Base-by-base conservation (phyloP, 352 stramenopile species). In the Thalassiosira hispida region DNA sequence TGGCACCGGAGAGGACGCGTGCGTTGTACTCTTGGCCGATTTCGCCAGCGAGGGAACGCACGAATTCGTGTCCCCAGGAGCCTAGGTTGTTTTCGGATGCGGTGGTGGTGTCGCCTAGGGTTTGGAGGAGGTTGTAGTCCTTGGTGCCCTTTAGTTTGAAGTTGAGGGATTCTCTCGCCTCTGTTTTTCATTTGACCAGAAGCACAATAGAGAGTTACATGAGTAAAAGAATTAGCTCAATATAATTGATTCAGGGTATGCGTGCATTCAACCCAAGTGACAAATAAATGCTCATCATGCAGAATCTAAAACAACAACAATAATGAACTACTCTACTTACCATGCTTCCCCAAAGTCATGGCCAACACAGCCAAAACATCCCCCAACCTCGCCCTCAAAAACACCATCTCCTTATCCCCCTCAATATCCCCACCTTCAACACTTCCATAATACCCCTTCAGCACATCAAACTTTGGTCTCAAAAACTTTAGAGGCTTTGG, bases 401-500 rank as follows among this genome's bases (percentile, higher is more conserved):
- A 85, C 44, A 93, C 29, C 27, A 87, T 87, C 77, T 97, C 94
- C 52, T 92, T 94, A 14, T 95, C 90, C 9, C 90, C 85, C 9
- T 47, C 64, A 35, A 72, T 74, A 0, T 56, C 52, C 14, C 74
- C 64, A 2, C 60, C 70, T 44, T 70, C 49, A 46, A 92, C 68
- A 52, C 63, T 76, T 14, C 63, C 81, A 75, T 96, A 93, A 66
- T 94, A 79, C 0, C 80, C 83, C 89, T 98, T 99, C 12, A 99
- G 88, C 20, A 86, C 74, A 25, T 94, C 94, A 88, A 98, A 99
- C 64, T 98, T 97, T 6, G 97, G 97, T 44, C 88, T 83, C 62
- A 99, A 85, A 79, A 99, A 99, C 93, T 99, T 99, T 47, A 99
- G 92, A 33, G 98, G 98, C 92, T 99, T 99, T 8, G 98, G 98